Evolutionary conservation across 495 filamentous ascomycete genomes (phyloP), one percentile per base, ranked within the genome.

Genomic region (Zalerion maritima): DNA sequence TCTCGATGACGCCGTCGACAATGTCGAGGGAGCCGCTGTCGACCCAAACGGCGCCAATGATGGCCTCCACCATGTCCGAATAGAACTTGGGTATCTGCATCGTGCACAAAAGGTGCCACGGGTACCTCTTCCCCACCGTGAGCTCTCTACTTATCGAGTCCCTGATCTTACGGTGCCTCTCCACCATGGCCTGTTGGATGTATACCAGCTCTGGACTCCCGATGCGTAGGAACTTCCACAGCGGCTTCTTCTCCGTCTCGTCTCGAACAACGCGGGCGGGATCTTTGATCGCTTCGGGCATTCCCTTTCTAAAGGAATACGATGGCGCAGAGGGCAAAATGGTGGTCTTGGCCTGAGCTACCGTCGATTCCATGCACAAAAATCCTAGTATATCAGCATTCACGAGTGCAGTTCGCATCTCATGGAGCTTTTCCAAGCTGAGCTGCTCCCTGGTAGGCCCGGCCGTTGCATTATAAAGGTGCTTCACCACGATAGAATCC

Each of bases 311-410:
- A 26, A 4, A n/a, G 6, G 24, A 26, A 4, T 11, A 4, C 10
- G 24, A 26, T n/a, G 24, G 10, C 10, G 24, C 4, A n/a, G 10
- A 14, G 24, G 24, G 14, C 9, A 18, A 32, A 15, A 57, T 38
- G 7, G 54, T 39, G 18, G 43, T 38, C 6, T 28, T 21, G 24
- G 54, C 46, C 35, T 58, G 34, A 5, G 46, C 24, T 23, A 60
- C 42, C 30, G 36, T 35, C 57, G 50, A 61, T 30, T 66, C 58
- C 59, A 93, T 70, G 35, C 73, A 76, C 7, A 86, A 40, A 50
- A 89, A 94, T n/a, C 72, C 81, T n/a, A 97, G 70, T 36, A 94
- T 74, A 37, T 89, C 65, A 0, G 68, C 81, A 46, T 93, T 94
- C 21, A 87, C 84, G 6, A 82, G 54, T 0, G 81, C 76, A 8